A percentile compares a stretch with the other conserved stretches of the same genome.
Conservation (phyloP, 2,329 filamentous ascomycete species). For the Leptographium radiaticola region DNA sequence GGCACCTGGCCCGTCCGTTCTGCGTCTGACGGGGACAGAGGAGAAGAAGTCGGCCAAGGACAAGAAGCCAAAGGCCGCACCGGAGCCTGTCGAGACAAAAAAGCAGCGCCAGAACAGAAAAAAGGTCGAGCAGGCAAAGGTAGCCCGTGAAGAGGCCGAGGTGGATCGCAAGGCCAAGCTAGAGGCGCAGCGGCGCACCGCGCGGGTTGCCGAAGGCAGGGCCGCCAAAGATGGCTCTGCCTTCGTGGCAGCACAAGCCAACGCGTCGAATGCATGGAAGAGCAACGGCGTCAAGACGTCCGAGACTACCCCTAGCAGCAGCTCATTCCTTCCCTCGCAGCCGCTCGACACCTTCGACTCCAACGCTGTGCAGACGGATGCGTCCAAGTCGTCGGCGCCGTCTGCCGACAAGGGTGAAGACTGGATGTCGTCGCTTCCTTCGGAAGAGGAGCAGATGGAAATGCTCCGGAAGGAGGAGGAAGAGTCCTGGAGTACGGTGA, state of each 20-base stretch:
- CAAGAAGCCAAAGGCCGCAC: slow-evolving; percentile 43
- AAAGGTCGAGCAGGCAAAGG: slow-evolving; percentile 74
- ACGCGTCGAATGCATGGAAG: slow-evolving; percentile 26
- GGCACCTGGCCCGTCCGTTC: slow-evolving; percentile 53
- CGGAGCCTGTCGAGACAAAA: slow-evolving; percentile 68
- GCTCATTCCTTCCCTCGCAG: slow-evolving; percentile 27
- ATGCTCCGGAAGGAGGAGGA: slow-evolving; percentile 41
- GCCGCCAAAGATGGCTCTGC: slow-evolving; percentile 67
- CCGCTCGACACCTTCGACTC: slow-evolving; percentile 46
- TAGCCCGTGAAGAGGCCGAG: slow-evolving; percentile 63
- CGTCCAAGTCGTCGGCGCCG: slow-evolving; percentile 17
- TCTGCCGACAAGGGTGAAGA: slow-evolving; percentile 22
- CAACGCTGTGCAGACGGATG: slow-evolving; percentile 10
- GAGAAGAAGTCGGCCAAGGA: slow-evolving; percentile 43
- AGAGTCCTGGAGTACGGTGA: slow-evolving; percentile 46
- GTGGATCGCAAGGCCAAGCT: slow-evolving; percentile 60
- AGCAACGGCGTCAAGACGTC: slow-evolving; percentile 18
- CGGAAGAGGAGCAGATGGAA: slow-evolving; percentile 51
- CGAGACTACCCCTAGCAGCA: slow-evolving; percentile 20
- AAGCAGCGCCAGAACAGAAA: slow-evolving; percentile 88
- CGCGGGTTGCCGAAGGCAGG: slow-evolving; percentile 70
- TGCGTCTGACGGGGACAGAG: slow-evolving; percentile 60
- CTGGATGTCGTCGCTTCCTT: slow-evolving; percentile 40
- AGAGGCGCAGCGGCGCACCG: slow-evolving; percentile 73
- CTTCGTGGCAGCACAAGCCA: slow-evolving; percentile 31